Conservation (phyloP, 2,329 filamentous ascomycete genomes). For the Ophiocordyceps camponoti-leonardi region DNA sequence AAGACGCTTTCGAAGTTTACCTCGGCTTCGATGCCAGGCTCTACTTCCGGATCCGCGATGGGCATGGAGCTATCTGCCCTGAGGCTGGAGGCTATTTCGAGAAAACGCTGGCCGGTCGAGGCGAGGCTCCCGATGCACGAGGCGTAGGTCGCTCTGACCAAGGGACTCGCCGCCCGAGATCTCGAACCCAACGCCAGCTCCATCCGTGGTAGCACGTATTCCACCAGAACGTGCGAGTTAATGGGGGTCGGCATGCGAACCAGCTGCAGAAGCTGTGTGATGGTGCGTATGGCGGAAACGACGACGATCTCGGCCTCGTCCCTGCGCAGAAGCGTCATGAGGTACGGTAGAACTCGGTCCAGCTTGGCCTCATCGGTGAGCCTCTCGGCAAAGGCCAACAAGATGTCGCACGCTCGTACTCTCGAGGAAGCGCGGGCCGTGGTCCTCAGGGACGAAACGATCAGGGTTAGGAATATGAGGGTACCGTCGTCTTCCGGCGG, state of each 20-base stretch:
- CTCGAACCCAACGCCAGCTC: slow-evolving; percentile 32
- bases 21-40: slow-evolving; percentile 50
- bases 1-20: slow-evolving; percentile 69
- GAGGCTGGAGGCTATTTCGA: slow-evolving; percentile 82
- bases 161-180: slow-evolving; percentile 33
- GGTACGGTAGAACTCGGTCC: slow-evolving; percentile 79
- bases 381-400: slow-evolving; percentile 80
- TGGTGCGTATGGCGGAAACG: slow-evolving; percentile 66
- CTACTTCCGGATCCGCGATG: slow-evolving; percentile 60
- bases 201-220: slow-evolving; percentile 50
- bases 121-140: slow-evolving; percentile 82
- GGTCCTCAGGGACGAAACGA: slow-evolving; percentile 77
- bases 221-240: slow-evolving; percentile 51
- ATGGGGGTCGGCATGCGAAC: slow-evolving; percentile 75
- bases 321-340: slow-evolving; percentile 57
- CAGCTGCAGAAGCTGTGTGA: slow-evolving; percentile 76
- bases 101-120: slow-evolving; percentile 65
- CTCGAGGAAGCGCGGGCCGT: slow-evolving; percentile 79
- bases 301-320: slow-evolving; percentile 75
- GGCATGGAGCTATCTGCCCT: slow-evolving; percentile 69
- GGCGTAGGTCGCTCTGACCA: slow-evolving; percentile 82
- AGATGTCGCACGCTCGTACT: slow-evolving; percentile 74
- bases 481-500: slow-evolving; percentile 70
- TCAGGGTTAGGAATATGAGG: slow-evolving; percentile 74
- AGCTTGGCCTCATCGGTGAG: slow-evolving; percentile 91